Evolutionary conservation across 257 asterid genomes (phyloP), one percentile per base, ranked within the genome.

Genomic region (Ophiorrhiza pumila): DNA sequence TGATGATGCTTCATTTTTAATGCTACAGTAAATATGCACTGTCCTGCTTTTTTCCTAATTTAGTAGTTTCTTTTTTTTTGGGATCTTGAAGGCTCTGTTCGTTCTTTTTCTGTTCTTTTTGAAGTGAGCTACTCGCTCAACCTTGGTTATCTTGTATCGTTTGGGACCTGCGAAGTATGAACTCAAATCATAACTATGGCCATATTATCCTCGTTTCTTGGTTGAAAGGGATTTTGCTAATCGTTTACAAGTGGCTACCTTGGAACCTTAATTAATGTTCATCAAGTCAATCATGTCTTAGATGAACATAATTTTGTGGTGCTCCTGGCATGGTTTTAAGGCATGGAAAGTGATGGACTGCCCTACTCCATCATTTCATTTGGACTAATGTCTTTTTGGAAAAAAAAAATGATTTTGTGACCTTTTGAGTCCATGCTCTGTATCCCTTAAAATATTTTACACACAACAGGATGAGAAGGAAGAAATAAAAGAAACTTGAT

Each of bases 221-320:
- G 45, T 32, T 53, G 49, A 49, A 39, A 37, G 31, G 46, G 71
- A 25, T 27, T 25, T 65, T 31, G 12, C 64, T 4, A 15, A 2
- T 0, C 2, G 0, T 18, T 47, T 25, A 64, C 65, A 64, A 55
- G 66, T 74, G 72, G 71, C 45, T 32, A 2, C 37, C 15, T 23
- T 37, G 6, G 29, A 55, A 31, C 68, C 67, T 65, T 65, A 2
- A 12, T 7, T 27, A 56, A 22, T 67, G 31, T 20, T 55, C 27
- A 1, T 37, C 68, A 42, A 20, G 41, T 67, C 65, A 31, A 31
- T 43, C 35, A 46, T 31, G 71, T 18, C n/a, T 23, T 29, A 17
- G 32, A 57, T 37, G 9, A 18, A 56, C 53, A 8, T 37, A 22
- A 56, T 56, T 35, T 32, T 60, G 74, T 57, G 73, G 78, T 45